Evolutionary conservation across 163 green algal genomes (phyloP), one percentile per base, ranked within the genome.

Genomic region (Scenedesmus sp.): DNA sequence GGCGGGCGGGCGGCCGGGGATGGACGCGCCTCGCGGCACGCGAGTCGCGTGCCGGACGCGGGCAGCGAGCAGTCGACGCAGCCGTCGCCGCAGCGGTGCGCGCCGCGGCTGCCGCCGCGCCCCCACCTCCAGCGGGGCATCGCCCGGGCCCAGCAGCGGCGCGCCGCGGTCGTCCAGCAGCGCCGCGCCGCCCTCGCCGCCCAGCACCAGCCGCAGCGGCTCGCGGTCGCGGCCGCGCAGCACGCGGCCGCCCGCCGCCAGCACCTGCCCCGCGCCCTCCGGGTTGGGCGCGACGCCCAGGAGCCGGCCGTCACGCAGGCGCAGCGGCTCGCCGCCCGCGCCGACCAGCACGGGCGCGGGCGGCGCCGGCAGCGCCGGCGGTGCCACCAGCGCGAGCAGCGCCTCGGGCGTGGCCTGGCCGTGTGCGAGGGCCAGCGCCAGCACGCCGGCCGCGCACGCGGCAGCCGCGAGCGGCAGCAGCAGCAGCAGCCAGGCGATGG

Each of bases 181-280:
- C 24, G 45, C 5, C 3, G 28, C 4, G 6, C 64, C 45, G 5
- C 24, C 48, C 13, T 7, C 44, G 18, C 64, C 64, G 3, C 64
- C 64, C 14, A 74, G 24, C 64, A 62, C 42, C 64, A 74, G 15
- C 31, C 22, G 13, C 24, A 74, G 45, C 42, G 63, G 42, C 47
- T 50, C 15, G 22, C 64, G 28, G 44, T 60, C 64, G 60, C 7
- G 18, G 29, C 26, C 63, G 14, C 9, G 42, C 63, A 63, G 33
- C 29, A 28, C 39, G 42, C 63, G 42, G 47, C 63, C n/a, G 36
- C 42, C 63, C 33, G 47, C 42, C 36, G n/a, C 1, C 54, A 72
- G 57, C 13, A 63, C 54, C 1, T 36, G 11, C 29, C 14, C 14
- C 11, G 24, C 1, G 0, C 42, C n/a, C 47, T 72, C 26, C 2